Evolutionary conservation across 75 land plant genomes (phyloP), one percentile per base, ranked within the genome.

Genomic region (Isoetes taiwanensis): DNA sequence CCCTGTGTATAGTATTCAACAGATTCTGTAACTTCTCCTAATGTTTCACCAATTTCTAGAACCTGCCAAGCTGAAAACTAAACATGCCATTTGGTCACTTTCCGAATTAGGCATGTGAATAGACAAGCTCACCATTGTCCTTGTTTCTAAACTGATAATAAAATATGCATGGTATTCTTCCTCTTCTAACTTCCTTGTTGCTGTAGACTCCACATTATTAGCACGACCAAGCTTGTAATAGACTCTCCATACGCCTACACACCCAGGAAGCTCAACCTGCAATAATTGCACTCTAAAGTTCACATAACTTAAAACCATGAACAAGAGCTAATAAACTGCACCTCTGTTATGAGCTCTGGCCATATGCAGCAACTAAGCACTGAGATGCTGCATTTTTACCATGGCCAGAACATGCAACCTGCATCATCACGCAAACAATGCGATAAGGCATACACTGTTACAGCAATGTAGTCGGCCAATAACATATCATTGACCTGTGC

Each of bases 361-460:
- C 99, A 96, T 55, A 94, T 73, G 57, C 90, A 94, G 41, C 75
- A 84, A 55, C 84, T 88, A 37, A 94, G 77, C 39, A 94, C 69
- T 52, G 77, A 76, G 0, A 94, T 70, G 30, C 89, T 67, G 96
- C 99, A 78, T 89, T 94, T 37, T 94, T 94, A 28, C 99, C 99
- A 82, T 94, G 90, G 30, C 99, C 99, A 65, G 96, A 94, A 43
- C 99, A 94, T 53, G 83, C 82, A 5, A 94, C 86, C 98, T 93
- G 67, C 24, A 66, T n/a, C 11, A 28, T 8, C 10, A 58, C 10
- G n/a, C 4, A 27, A 27, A n/a, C n/a, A n/a, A n/a, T n/a, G n/a
- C n/a, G n/a, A n/a, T n/a, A n/a, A n/a, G n/a, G n/a, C n/a, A n/a
- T n/a, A n/a, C n/a, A n/a, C n/a, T n/a, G n/a, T n/a, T n/a, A n/a